A percentile compares a stretch with the other conserved stretches of the same genome.
phyloP scores from a whole-genome alignment of 2,329 filamentous ascomycete species.

The Trichophyton rubrum region DNA sequence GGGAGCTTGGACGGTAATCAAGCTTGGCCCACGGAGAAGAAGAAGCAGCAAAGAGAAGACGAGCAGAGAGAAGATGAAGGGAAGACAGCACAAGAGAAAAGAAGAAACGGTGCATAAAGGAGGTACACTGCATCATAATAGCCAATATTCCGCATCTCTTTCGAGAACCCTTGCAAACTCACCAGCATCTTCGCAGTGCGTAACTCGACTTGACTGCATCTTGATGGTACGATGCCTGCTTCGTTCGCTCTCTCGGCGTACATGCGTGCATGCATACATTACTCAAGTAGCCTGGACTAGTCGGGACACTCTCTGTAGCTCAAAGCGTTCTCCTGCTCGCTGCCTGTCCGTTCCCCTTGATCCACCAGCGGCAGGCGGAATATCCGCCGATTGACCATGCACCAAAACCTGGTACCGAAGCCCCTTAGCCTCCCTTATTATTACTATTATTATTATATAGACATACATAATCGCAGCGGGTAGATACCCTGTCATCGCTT shows the following conservation, averaged over 20 bases:
- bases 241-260: background rate
- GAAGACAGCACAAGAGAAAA: too few species aligned
- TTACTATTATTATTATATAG: background rate
- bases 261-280: too few species aligned
- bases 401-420: background rate
- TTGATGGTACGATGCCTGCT: background rate
- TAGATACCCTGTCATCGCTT: background rate
- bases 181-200: background rate
- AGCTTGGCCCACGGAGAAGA: background rate
- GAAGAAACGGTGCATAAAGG: too few species aligned
- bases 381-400: constrained; percentile 9
- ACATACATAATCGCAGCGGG: background rate
- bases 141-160: background rate
- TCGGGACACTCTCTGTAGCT: too few species aligned
- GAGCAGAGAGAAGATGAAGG: too few species aligned
- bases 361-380: constrained; percentile 8
- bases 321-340: background rate
- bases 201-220: background rate
- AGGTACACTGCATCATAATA: too few species aligned
- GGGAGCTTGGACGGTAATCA: background rate
- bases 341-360: background rate
- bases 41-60: background rate
- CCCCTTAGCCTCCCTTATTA: background rate
- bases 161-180: background rate
- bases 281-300: too few species aligned